A percentile compares a stretch with the other conserved stretches of the same genome.
phyloP scores from a whole-genome alignment of 1,284 basidiomycete species.

The Ustilago crameri region DNA sequence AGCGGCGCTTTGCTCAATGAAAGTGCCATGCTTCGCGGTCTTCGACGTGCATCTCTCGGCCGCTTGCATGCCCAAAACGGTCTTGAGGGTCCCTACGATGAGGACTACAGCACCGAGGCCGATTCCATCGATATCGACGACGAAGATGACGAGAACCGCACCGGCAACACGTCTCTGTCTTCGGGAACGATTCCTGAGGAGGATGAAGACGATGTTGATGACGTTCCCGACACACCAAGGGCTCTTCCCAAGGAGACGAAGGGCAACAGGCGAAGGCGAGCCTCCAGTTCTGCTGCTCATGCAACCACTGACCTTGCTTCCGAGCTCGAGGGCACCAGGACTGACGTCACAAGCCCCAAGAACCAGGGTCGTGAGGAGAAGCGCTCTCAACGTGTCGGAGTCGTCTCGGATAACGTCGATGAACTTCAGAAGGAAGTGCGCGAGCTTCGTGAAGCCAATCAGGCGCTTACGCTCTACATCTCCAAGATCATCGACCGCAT shows the following conservation, averaged over 20 bases:
- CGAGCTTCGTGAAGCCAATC: constrained; percentile 90
- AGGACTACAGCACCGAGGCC: constrained; percentile 34
- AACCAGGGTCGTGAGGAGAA: constrained; percentile 49
- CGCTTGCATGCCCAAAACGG: constrained; percentile 21
- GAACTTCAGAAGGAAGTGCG: constrained; percentile 78
- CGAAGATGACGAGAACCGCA: constrained; percentile 19
- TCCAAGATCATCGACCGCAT: constrained; percentile 96
- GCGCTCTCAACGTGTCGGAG: constrained; percentile 51
- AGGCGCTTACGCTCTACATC: constrained; percentile 89
- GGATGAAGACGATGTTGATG: constrained; percentile 54
- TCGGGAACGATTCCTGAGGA: constrained; percentile 40
- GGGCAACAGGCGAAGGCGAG: constrained; percentile 17
- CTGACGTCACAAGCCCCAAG: constrained; percentile 16
- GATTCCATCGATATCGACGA: constrained; percentile 27
- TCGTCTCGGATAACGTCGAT: constrained; percentile 34
- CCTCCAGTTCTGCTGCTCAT: constrained; percentile 5
- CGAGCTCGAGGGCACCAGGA: constrained; percentile 85
- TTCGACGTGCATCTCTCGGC: constrained; percentile 27
- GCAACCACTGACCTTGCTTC: constrained; percentile 71
- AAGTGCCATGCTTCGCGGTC: constrained; percentile 52
- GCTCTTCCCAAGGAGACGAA: constrained; percentile 24
- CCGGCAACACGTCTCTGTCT: constrained; percentile 19
- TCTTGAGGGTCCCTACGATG: constrained; percentile 36
- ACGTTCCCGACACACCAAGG: constrained; percentile 55
- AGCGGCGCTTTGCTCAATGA: constrained; percentile 55